Conservation (phyloP, 1,139 yeast species). For the Saccharomycopsis crataegensis region DNA sequence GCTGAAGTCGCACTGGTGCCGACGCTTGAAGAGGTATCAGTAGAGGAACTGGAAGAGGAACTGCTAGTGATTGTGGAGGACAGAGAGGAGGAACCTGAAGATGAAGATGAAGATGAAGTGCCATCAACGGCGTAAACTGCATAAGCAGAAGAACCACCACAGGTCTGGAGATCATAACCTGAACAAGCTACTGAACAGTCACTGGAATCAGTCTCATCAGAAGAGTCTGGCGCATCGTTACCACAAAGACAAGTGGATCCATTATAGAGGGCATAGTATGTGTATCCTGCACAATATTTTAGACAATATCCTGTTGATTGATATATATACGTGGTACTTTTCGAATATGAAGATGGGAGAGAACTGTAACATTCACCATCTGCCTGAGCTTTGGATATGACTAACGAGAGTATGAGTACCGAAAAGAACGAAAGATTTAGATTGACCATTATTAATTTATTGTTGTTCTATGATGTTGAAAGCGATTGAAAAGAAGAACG, state of each 20-base stretch:
- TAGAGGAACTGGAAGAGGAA: constrained; percentile 19
- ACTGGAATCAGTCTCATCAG: constrained; percentile 25
- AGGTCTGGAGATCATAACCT: constrained; percentile 43
- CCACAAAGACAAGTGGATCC: constrained; percentile 68
- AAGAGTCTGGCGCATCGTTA: constrained; percentile 37
- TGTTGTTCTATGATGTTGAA: too few species aligned
- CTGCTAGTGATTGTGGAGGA: constrained; percentile 22
- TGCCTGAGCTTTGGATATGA: too few species aligned
- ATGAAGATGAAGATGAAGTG: constrained; percentile 24
- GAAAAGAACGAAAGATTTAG: too few species aligned
- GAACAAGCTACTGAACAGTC: constrained; percentile 41
- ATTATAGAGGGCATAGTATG: constrained; percentile 51
- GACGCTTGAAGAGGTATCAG: constrained; percentile 16
- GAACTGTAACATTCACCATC: not conserved
- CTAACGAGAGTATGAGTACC: too few species aligned
- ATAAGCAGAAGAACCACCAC: constrained; percentile 50
- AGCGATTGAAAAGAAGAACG: too few species aligned
- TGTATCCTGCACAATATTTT: constrained; percentile 37
- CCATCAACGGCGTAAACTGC: constrained; percentile 28
- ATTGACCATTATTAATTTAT: too few species aligned
- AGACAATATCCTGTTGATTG: constrained; percentile 49
- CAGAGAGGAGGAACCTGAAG: constrained; percentile 25
- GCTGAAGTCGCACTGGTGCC: constrained; percentile 9
- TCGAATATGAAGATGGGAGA: not conserved
- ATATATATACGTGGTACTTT: constrained; percentile 28